Conservation (phyloP, 306 rosid genomes). For the Datisca glomerata region DNA sequence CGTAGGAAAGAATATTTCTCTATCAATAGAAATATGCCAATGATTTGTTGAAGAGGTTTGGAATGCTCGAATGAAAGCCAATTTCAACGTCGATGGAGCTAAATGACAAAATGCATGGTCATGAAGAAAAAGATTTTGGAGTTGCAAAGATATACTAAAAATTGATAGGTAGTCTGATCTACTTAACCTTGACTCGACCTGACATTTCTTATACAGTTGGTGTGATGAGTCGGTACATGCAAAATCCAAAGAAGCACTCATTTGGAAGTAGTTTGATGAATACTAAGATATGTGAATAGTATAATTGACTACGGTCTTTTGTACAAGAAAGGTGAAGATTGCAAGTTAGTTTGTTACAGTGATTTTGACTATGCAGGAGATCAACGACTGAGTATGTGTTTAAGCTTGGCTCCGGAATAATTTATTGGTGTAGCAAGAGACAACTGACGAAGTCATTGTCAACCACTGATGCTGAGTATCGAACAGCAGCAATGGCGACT, state of each 20-base stretch:
- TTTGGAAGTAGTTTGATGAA: neutral
- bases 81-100: neutral
- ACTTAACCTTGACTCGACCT: neutral
- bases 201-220: neutral
- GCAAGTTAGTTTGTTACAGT: neutral
- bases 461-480: neutral
- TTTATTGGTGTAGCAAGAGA: neutral
- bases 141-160: neutral
- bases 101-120: conserved; percentile 4
- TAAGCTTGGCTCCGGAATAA: neutral
- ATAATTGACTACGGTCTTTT: neutral
- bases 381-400: neutral
- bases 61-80: conserved; percentile 1
- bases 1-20: neutral
- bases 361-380: neutral
- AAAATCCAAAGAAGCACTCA: neutral
- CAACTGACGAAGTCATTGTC: too few species aligned
- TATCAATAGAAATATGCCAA: conserved; percentile 4
- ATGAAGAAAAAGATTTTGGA: conserved; percentile 6
- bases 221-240: neutral
- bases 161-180: conserved; percentile 3
- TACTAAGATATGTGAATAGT: neutral
- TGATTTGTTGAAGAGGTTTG: conserved; percentile 3
- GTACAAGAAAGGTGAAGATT: neutral
- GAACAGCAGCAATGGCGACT: neutral